A percentile compares a stretch with the other conserved stretches of the same genome.
These are phyloP conservation scores for Pyronema domesticum DNA, from an alignment of 495 filamentous ascomycete genomes.

Conservation along the genomic window DNA sequence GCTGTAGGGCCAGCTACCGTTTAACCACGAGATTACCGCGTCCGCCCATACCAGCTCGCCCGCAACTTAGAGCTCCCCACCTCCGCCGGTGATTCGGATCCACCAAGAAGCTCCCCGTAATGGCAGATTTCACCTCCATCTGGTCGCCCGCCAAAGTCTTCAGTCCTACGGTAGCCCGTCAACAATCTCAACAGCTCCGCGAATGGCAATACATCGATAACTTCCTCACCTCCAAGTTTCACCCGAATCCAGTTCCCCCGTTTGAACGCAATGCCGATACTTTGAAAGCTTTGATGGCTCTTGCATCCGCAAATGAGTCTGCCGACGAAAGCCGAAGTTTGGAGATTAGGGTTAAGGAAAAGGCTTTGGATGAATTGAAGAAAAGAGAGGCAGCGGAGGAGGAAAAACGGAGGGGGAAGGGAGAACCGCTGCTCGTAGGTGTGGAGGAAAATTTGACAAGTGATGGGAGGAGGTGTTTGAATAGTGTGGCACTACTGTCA, in stretches of 20 bases:
- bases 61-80: background rate
- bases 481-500: conserved; percentile 23
- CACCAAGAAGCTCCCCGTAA: background rate
- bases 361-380: conserved; percentile 32
- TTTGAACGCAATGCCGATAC: conserved; percentile 82
- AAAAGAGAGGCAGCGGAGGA: conserved; percentile 5
- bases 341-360: conserved; percentile 40
- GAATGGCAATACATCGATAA: conserved; percentile 77
- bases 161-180: conserved; percentile 50
- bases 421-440: conserved; percentile 10
- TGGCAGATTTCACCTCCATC: conserved; percentile 9
- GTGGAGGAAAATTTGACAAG: conserved; percentile 18
- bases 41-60: background rate
- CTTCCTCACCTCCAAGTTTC: conserved; percentile 58
- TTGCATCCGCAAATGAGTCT: conserved; percentile 60
- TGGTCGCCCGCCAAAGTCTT: conserved; percentile 45
- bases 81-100: too few species aligned
- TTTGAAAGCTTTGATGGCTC: conserved; percentile 52
- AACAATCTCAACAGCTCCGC: conserved; percentile 46
- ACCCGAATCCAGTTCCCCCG: conserved; percentile 38
- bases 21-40: background rate
- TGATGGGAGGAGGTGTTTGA: conserved; percentile 18
- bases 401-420: background rate
- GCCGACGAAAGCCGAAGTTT: conserved; percentile 59
- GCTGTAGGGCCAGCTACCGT: background rate